A percentile compares a stretch with the other conserved stretches of the same genome.
Evolutionary conservation across 495 filamentous ascomycete genomes (phyloP).

Genomic region (Xylaria scruposa): DNA sequence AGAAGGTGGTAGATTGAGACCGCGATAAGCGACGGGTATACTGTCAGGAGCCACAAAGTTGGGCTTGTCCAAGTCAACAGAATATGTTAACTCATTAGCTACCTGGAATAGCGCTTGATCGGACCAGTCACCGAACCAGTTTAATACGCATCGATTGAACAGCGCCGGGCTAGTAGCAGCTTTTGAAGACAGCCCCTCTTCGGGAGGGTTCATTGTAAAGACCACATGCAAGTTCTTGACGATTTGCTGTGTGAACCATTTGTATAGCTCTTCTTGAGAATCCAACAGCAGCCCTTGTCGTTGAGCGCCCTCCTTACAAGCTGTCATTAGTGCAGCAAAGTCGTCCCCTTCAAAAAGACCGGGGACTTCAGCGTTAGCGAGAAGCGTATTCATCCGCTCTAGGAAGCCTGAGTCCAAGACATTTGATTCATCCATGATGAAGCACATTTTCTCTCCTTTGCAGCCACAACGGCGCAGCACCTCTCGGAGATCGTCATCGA

Average conservation of each 20-base stretch:
- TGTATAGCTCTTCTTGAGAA: conserved; percentile 97
- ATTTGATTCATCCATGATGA: conserved; percentile 99
- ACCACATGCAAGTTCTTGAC: conserved; percentile 99
- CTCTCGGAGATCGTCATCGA: conserved; percentile 94
- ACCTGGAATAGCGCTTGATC: conserved; percentile 99
- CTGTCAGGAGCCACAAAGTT: conserved; percentile 87
- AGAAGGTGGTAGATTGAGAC: conserved; percentile 80
- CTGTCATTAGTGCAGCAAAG: conserved; percentile 94
- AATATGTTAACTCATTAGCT: conserved; percentile 91
- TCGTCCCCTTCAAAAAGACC: conserved; percentile 98
- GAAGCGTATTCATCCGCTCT: conserved; percentile 97
- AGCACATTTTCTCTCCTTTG: conserved; percentile 99
- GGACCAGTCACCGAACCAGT: conserved; percentile 99
- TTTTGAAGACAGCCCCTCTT: conserved; percentile 92
- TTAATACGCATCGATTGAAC: conserved; percentile 98
- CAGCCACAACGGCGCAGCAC: conserved; percentile 93
- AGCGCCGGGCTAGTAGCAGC: conserved; percentile 95
- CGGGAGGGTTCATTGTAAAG: conserved; percentile 99
- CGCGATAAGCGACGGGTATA: conserved; percentile 88
- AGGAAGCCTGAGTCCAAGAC: conserved; percentile 98
- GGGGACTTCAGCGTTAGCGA: conserved; percentile 97
- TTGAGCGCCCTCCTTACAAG: conserved; percentile 97
- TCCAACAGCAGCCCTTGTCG: conserved; percentile 93
- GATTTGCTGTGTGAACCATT: conserved; percentile 99
- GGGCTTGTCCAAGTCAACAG: conserved; percentile 88